Evolutionary conservation across 805 yeast species (phyloP), one percentile per base, ranked within the genome.

Genomic region (Torulaspora microellipsoides): DNA sequence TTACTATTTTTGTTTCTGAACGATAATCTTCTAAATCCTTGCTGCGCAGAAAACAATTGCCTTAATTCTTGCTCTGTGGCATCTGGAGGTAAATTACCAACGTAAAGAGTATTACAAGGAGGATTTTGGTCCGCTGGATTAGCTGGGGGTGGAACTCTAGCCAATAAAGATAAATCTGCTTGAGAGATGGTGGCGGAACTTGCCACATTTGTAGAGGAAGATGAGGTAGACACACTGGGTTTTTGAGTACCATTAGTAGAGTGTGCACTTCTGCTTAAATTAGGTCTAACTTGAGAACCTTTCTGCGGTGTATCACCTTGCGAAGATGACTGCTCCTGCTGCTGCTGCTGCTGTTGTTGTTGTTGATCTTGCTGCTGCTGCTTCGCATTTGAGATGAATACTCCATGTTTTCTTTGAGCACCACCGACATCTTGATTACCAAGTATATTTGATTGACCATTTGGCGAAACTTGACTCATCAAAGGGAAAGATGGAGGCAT

Each of bases 61-160:
- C 96, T 79, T 50, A 93, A 76, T 64, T 93, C 99, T 44, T 83
- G 84, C 62, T 93, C 99, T 2, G 95, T 83, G 2, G 97, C 95
- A 70, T 93, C 96, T 13, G 96, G 96, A 2, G 99, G 98, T 58
- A 93, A 73, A 64, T 93, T 93, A 14, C 99, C 99, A 37, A 93
- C 99, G 58, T 93, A 93, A 44, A 93, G 71, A 0, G 99, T 93
- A 64, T 93, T 93, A 69, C 99, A 93, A 7, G 99, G 99, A 3
- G 99, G 98, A 61, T 93, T 93, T 67, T 93, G 99, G 66, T 93
- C 99, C 2, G 99, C 98, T 6, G 99, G 99, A 59, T 91, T 91
- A 1, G 96, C 96, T 6, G 95, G 95, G 4, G 91, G 89, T 11
- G 93, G 95, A 27, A 85, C 89, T 51, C 88, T 69, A 0, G 91